Conservation (phyloP, 371 early-diverging fungal genomes). For the Batrachochytrium dendrobatidis region DNA sequence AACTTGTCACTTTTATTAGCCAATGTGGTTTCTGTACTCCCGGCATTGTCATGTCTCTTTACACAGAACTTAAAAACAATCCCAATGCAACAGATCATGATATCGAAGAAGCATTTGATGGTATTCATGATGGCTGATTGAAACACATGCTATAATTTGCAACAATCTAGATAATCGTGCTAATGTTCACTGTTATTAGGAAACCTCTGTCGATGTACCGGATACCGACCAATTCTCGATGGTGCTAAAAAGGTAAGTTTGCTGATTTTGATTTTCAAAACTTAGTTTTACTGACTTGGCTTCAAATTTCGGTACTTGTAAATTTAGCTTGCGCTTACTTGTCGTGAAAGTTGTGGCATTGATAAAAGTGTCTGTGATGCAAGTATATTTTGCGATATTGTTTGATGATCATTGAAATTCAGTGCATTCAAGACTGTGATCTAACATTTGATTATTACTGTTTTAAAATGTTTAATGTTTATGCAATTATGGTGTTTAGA, state of each 20-base stretch:
- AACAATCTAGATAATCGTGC: not conserved
- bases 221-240: slow-evolving; percentile 72
- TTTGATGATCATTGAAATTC: too few species aligned
- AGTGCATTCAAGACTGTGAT: too few species aligned
- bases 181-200: slow-evolving; percentile 17
- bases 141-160: not conserved
- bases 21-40: slow-evolving; percentile 84
- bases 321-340: too few species aligned
- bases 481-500: too few species aligned
- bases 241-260: slow-evolving; percentile 55
- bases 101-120: slow-evolving; percentile 72
- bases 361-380: too few species aligned
- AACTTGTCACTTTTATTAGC: slow-evolving; percentile 17
- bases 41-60: slow-evolving; percentile 76
- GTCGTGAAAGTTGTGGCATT: too few species aligned
- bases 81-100: slow-evolving; percentile 53
- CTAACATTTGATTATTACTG: too few species aligned
- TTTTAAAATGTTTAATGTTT: too few species aligned
- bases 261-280: slow-evolving; percentile 1
- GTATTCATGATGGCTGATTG: slow-evolving; percentile 17
- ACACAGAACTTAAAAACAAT: slow-evolving; percentile 57
- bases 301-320: too few species aligned
- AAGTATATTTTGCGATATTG: too few species aligned
- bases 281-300: too few species aligned
- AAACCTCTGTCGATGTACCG: slow-evolving; percentile 78